Evolutionary conservation across 1,139 yeast species (phyloP), one percentile per base, ranked within the genome.

Genomic region (Suhomyces guaymorum): DNA sequence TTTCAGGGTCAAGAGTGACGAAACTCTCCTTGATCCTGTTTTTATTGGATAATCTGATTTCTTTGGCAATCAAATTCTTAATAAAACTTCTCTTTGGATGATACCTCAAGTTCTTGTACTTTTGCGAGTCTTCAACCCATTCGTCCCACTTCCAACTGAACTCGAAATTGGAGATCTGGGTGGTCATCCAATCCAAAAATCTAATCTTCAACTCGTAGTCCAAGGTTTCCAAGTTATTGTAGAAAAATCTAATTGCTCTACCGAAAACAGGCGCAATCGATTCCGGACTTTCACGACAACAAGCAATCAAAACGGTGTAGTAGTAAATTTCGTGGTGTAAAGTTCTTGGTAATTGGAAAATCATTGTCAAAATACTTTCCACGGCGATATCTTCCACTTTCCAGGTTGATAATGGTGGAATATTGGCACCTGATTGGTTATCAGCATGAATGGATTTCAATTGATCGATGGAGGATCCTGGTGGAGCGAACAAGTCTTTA

Each of bases 61-160:
- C 97, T 53, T 89, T 90, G 27, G 82, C 77, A 43, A 92, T 82
- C 46, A 90, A 72, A 61, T 89, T 89, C 48, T 74, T 77, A 42
- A 92, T 80, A 46, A 92, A 85, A 32, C 75, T 78, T 44, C 77
- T 73, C 48, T 79, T 81, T 11, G 97, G 97, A 55, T 87, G 92
- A 49, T 75, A 76, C 24, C 59, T 57, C 34, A 70, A 60, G 27
- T 65, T 55, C 9, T 48, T 42, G 35, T 51, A 63, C 31, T 56
- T 56, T 19, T 59, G 54, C 0, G 82, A 72, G 50, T 80, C 85
- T 2, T 59, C 61, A 28, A 75, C 79, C 98, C 98, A 94, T 59
- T 90, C 98, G 46, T 79, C 82, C 99, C 99, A 92, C 55, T 89
- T 89, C 99, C 99, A 94, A 28, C 92, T 86, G 61, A 88, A 94